Percentiles rank a stretch among this genome's conserved stretches.
Conservation (phyloP, 140 eudicot species). For the Erigeron philadelphicus region DNA sequence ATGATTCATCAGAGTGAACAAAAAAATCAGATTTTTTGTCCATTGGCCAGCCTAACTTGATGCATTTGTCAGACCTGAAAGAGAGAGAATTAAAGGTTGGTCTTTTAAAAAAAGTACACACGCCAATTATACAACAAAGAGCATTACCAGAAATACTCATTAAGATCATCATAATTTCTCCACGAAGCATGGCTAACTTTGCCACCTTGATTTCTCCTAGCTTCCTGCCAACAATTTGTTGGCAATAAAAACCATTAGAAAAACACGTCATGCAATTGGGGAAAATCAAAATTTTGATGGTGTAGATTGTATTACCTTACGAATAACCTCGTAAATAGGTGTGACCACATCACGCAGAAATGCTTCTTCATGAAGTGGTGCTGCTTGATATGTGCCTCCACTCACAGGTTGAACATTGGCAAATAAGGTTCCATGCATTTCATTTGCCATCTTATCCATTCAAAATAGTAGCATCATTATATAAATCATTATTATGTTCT, state of each 20-base stretch:
- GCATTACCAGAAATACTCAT: constrained; percentile 89
- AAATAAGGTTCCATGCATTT: constrained; percentile 68
- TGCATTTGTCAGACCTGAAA: constrained; percentile 75
- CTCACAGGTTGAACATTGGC: constrained; percentile 64
- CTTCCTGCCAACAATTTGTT: constrained; percentile 56
- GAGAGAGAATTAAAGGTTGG: constrained; percentile 14
- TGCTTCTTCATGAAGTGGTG: constrained; percentile 60
- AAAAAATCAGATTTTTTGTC: constrained; percentile 75
- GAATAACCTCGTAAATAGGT: constrained; percentile 84
- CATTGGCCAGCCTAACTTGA: constrained; percentile 97
- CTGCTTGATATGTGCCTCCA: constrained; percentile 72
- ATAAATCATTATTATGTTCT: constrained; percentile 3
- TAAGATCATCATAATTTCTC: constrained; percentile 98
- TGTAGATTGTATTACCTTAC: constrained; percentile 48
- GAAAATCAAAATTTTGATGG: background rate
- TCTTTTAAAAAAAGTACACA: background rate
- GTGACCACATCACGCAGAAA: constrained; percentile 73
- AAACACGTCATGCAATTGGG: constrained; percentile 1
- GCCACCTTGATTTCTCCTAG: constrained; percentile 74
- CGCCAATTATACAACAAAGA: constrained; percentile 7
- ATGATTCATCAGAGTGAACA: constrained; percentile 54
- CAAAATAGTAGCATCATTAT: constrained; percentile 12
- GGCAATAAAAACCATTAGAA: constrained; percentile 13
- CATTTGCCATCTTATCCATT: constrained; percentile 66
- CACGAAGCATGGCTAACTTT: constrained; percentile 90